Evolutionary conservation across 805 yeast genomes (phyloP).

Genomic region (Wickerhamiella azymoides): DNA sequence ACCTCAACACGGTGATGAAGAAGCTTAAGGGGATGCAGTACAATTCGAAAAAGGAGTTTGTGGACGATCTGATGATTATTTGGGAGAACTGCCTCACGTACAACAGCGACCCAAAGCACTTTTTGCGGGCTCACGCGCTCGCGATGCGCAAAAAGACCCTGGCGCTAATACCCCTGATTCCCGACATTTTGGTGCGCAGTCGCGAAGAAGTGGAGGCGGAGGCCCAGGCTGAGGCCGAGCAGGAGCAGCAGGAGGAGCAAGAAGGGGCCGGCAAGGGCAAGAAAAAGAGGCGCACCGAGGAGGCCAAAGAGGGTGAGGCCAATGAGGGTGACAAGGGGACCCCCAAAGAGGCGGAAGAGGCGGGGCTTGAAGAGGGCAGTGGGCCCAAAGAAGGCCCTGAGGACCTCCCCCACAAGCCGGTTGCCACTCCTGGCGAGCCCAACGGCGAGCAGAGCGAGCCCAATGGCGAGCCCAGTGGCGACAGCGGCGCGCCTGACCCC

Average conservation of each 20-base stretch:
- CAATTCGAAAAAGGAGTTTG: constrained; percentile 73
- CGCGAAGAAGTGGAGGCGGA: constrained; percentile 30
- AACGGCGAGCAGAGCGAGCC: no score
- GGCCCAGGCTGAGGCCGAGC: constrained; percentile 21
- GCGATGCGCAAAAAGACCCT: constrained; percentile 90
- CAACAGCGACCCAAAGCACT: constrained; percentile 90
- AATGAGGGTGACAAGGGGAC: neutral
- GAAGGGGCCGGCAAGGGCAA: constrained; percentile 11
- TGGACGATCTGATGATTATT: constrained; percentile 86
- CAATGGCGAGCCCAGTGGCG: no score
- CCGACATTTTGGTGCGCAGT: constrained; percentile 66
- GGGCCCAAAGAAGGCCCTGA: neutral
- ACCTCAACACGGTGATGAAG: constrained; percentile 82
- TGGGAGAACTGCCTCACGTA: constrained; percentile 91
- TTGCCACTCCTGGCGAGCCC: no score
- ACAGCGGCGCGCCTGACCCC: no score
- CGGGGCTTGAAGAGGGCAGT: no score
- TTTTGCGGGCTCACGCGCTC: constrained; percentile 75
- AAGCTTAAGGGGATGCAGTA: constrained; percentile 75
- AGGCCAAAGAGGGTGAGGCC: neutral
- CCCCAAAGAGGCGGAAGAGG: no score
- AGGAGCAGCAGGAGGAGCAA: constrained; percentile 13
- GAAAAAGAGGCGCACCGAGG: constrained; percentile 11
- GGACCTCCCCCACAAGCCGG: neutral
- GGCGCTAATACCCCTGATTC: constrained; percentile 67